Base-by-base conservation (phyloP, 139 green algal genomes). In the Prasinococcaceae sp. region DNA sequence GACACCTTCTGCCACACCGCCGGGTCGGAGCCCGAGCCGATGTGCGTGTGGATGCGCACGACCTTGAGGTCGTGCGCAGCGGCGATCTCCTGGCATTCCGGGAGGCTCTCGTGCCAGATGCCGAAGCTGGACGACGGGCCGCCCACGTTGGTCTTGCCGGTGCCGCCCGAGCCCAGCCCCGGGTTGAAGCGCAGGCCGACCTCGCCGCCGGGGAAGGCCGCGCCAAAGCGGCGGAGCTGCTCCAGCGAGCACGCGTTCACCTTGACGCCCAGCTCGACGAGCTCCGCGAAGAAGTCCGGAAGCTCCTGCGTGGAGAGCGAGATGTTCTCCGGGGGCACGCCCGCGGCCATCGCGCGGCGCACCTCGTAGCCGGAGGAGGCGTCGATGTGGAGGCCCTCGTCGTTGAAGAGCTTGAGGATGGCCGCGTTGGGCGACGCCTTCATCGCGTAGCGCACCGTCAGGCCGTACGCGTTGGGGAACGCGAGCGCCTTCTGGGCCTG, bases 21-120 rank as follows among this genome's bases (percentile, higher is more conserved):
- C 10, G 58, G 58, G 40, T 66, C 58, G 27, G 30, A 51, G 20
- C 58, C 58, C 24, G 24, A 47, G 14, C 58, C 58, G 49, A 66
- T 66, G 58, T 66, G 58, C 40, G 58, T 66, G 58, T 66, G 58
- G 30, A 66, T 55, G 42, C 58, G 49, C 37, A 50, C 58, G 2
- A 66, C 58, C 24, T 55, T 66, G 6, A 66, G 49, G 19, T 40
- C 42, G 41, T 66, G 32, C 58, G 54, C 54, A 9, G 20, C 58
- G 5, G 60, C 49, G 23, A 66, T 55, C 28, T 47, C 48, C 49
- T 60, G 46, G n/a, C 17, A 39, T 40, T 60, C 20, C 2, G 58
- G 58, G 3, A 66, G 43, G 9, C 54, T 32, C 41, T 59, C 58
- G 50, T 66, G 38, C 58, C 58, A 66, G 45, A 66, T 66, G 4